These are phyloP conservation scores for Pinus taeda DNA, from an alignment of 75 land plant genomes.

Conservation along the genomic window DNA sequence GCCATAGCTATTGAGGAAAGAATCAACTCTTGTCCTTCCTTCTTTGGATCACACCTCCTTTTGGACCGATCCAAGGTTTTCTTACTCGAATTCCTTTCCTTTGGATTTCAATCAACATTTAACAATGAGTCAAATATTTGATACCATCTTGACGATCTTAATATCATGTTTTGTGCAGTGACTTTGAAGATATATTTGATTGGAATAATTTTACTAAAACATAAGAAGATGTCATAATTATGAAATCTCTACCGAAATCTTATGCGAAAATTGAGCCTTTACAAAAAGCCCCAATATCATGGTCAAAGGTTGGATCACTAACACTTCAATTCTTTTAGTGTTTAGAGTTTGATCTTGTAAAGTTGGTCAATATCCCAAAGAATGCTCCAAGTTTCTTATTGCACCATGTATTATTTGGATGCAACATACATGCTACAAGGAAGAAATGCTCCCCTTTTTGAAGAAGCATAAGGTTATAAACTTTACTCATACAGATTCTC, in stretches of 20 bases:
- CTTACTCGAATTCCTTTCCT: background rate
- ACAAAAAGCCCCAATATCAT: slow-evolving; percentile 73
- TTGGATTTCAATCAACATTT: background rate
- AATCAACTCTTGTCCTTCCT: no score
- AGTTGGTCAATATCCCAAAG: background rate
- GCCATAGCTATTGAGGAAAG: no score
- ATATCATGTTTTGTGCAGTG: slow-evolving; percentile 41
- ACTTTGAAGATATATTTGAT: slow-evolving; percentile 88
- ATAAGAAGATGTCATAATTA: slow-evolving; percentile 67
- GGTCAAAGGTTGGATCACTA: slow-evolving; percentile 73
- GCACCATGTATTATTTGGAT: background rate
- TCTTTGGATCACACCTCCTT: slow-evolving; percentile 80
- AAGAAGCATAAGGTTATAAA: slow-evolving; percentile 63
- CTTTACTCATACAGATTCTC: slow-evolving; percentile 69
- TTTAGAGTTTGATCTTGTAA: background rate
- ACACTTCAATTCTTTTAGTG: background rate
- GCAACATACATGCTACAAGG: slow-evolving; percentile 66
- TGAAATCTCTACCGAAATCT: slow-evolving; percentile 61
- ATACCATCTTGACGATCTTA: background rate
- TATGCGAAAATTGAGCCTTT: slow-evolving; percentile 44
- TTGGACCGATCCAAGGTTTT: slow-evolving; percentile 92
- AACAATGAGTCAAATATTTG: background rate
- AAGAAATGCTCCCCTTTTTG: slow-evolving; percentile 29
- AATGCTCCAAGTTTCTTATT: background rate
- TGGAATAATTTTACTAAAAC: slow-evolving; percentile 65